Conservation (phyloP, 805 yeast species). For the Naumovozyma castellii region DNA sequence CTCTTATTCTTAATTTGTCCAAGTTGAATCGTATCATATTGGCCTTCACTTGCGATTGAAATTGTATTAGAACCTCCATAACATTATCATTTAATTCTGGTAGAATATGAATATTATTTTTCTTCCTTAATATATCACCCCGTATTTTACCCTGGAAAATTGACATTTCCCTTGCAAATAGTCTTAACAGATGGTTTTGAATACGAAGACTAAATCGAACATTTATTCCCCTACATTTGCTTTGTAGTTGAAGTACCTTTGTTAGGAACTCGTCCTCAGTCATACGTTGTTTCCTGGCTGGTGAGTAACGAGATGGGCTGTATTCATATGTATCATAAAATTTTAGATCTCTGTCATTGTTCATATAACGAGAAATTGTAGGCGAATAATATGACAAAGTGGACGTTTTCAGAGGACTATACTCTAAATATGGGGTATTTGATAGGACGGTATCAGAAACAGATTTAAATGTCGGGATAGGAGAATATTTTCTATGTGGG, state of each 20-base stretch:
- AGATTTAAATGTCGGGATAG: conserved; percentile 7
- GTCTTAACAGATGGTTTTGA: conserved; percentile 48
- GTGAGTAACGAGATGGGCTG: conserved; percentile 23
- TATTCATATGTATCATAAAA: conserved; percentile 18
- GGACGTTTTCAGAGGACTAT: conserved; percentile 20
- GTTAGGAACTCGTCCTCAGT: conserved; percentile 24
- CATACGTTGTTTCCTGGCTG: conserved; percentile 23
- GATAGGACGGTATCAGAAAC: conserved; percentile 4
- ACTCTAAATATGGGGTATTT: conserved; percentile 15
- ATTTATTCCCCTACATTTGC: conserved; percentile 60
- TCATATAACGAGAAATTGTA: conserved; percentile 20
- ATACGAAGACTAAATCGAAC: conserved; percentile 57
- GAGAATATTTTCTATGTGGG: background rate
- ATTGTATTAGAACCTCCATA: conserved; percentile 6
- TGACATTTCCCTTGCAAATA: conserved; percentile 43
- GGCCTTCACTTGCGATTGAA: conserved; percentile 56
- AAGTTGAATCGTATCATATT: conserved; percentile 18
- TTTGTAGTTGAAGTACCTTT: conserved; percentile 47
- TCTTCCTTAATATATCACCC: conserved; percentile 32
- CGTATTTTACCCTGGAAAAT: conserved; percentile 43
- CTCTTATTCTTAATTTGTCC: conserved; percentile 18
- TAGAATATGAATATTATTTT: conserved; percentile 4
- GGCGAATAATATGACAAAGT: conserved; percentile 29
- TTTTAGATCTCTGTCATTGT: conserved; percentile 21
- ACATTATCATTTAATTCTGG: conserved; percentile 6